Base-by-base conservation (phyloP, 352 stramenopile species). In the Phytopythium cucurbitacearum region DNA sequence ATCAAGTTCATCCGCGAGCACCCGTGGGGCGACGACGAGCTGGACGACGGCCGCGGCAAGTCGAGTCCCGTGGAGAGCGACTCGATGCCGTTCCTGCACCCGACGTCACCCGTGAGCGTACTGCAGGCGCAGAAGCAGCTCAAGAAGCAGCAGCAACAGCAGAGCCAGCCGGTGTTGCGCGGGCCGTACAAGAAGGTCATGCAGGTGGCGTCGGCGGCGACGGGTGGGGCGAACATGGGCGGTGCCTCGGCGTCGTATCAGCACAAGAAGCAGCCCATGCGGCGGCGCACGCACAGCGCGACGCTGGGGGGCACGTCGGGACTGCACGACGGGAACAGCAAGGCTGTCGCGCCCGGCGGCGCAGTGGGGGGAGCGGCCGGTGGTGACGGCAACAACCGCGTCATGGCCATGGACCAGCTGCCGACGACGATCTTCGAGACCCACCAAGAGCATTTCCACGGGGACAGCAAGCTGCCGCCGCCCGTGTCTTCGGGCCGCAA, bases 1-100 rank as follows among this genome's bases (percentile, higher is more conserved):
- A 76, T 94, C 56, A 89, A 89, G 54, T 94, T 94, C 52, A 89
- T 94, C 54, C 76, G 82, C 48, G 78, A 89, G 59, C 74, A 88
- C 55, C 77, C 72, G 51, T 73, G 71, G 68, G 46, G 68, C 43
- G 79, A 87, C 42, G 73, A 85, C 38, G 51, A 80, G 5, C 53
- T 52, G 34, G 7, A 15, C 15, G 52, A 64, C 39, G 50, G 54
- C 28, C 67, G 80, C 55, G 67, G 76, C 44, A 89, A 88, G 65
- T 76, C 60, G 46, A 87, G 77, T 54, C 77, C 79, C 12, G 66
- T 87, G 35, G 79, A 90, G 43, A 66, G 72, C 3, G 82, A 92
- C 52, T 58, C 64, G 0, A 79, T 90, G 65, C 80, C 82, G 6
- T 92, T 92, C 58, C 62, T 92, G 50, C 65, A 82, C 46, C 73